Evolutionary conservation across 257 asterid species (phyloP).

Genomic region (Scutellaria barbata): DNA sequence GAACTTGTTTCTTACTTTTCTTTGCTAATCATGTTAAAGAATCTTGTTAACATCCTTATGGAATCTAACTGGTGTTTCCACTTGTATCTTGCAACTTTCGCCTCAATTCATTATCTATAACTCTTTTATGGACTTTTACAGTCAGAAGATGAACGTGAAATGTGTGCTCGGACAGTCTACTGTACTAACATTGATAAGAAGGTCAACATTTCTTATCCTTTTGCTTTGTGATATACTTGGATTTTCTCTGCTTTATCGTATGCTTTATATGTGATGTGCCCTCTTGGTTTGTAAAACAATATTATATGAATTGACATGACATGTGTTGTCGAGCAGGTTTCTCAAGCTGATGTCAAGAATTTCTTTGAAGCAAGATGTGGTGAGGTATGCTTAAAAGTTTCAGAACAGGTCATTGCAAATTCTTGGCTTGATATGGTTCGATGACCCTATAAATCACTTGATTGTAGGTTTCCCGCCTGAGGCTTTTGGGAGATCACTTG

Average conservation of each 20-base stretch:
- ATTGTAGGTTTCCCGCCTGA: slow-evolving; percentile 86
- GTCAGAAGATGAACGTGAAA: slow-evolving; percentile 98
- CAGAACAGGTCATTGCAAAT: slow-evolving; percentile 13
- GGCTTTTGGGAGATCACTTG: slow-evolving; percentile 91
- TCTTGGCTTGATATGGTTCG: slow-evolving; percentile 12
- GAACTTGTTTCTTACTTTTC: neutral
- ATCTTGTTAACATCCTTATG: neutral
- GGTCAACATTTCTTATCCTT: slow-evolving; percentile 47
- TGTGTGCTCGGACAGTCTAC: slow-evolving; percentile 97
- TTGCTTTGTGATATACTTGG: neutral
- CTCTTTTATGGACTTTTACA: slow-evolving; percentile 32
- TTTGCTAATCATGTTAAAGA: slow-evolving; percentile 8
- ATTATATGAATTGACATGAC: slow-evolving; percentile 12
- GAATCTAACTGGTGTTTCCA: neutral
- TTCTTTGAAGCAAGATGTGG: slow-evolving; percentile 93
- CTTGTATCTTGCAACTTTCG: neutral
- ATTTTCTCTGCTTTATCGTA: neutral
- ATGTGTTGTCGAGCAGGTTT: slow-evolving; percentile 53
- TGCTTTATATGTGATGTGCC: neutral
- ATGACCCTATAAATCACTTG: slow-evolving; percentile 27
- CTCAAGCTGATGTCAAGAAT: slow-evolving; percentile 83
- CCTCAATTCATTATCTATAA: neutral
- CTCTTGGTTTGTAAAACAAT: slow-evolving; percentile 2
- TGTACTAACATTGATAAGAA: slow-evolving; percentile 94
- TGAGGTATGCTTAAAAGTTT: slow-evolving; percentile 56